These are phyloP conservation scores for Phytophthora ohioensis DNA, from an alignment of 352 stramenopile species.

Conservation along the genomic window DNA sequence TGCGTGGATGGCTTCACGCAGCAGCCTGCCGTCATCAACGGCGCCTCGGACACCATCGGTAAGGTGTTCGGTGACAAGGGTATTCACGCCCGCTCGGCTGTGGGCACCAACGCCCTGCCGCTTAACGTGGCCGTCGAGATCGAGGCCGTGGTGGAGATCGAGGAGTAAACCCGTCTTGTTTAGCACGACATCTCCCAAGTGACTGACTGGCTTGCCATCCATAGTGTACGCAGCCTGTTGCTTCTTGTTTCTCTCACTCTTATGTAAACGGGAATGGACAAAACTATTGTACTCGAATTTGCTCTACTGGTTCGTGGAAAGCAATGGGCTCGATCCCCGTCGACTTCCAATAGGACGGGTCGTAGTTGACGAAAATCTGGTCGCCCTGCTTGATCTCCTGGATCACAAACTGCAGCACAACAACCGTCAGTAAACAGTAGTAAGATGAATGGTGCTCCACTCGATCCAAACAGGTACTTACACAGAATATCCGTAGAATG, in stretches of 20 bases:
- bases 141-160: constrained; percentile 96
- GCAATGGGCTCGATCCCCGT: constrained; percentile 58
- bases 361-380: constrained; percentile 86
- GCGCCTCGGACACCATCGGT: constrained; percentile 93
- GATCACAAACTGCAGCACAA: constrained; percentile 61
- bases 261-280: constrained; percentile 34
- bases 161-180: constrained; percentile 57
- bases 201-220: constrained; percentile 7
- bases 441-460: not conserved
- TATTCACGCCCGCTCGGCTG: constrained; percentile 93
- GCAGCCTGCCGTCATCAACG: constrained; percentile 96
- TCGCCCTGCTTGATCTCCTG: constrained; percentile 50
- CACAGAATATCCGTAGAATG: constrained; percentile 81
- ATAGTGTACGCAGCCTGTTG: constrained; percentile 12
- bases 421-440: not conserved
- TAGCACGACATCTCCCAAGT: not conserved
- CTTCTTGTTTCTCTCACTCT: constrained; percentile 21
- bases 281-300: constrained; percentile 29
- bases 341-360: constrained; percentile 73
- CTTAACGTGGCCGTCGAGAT: constrained; percentile 98
- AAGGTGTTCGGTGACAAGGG: constrained; percentile 93
- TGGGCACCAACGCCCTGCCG: constrained; percentile 97
- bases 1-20: constrained; percentile 93
- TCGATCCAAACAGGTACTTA: constrained; percentile 37
- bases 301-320: constrained; percentile 33